Percentiles rank a stretch among this genome's conserved stretches.
Evolutionary conservation across 2,329 filamentous ascomycete genomes (phyloP).

Genomic region (Penicillium sp.): DNA sequence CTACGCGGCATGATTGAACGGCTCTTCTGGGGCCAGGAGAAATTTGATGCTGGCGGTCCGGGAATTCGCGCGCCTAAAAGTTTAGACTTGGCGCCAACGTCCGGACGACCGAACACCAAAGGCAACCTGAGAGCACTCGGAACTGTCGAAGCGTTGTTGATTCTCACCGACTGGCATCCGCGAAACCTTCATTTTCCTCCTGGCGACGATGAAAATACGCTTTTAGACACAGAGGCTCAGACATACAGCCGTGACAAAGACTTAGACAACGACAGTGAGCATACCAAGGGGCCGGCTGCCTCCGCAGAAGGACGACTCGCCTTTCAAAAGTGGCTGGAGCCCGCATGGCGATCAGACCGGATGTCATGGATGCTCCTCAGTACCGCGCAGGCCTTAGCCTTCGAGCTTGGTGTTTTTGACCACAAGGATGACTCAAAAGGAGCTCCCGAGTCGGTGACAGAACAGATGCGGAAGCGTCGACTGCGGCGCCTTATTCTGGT

Average conservation of each 20-base stretch:
- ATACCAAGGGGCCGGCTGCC: conserved; percentile 54
- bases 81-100: conserved; percentile 65
- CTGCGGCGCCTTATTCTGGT: conserved; percentile 86
- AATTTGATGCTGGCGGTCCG: conserved; percentile 75
- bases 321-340: conserved; percentile 93
- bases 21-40: conserved; percentile 93
- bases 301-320: conserved; percentile 78
- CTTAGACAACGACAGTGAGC: conserved; percentile 45
- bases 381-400: conserved; percentile 85
- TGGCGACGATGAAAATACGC: conserved; percentile 67
- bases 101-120: conserved; percentile 59
- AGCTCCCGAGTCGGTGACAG: conserved; percentile 54
- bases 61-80: conserved; percentile 69
- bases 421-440: conserved; percentile 74
- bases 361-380: conserved; percentile 99
- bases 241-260: conserved; percentile 55
- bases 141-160: conserved; percentile 90
- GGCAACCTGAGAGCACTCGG: conserved; percentile 86
- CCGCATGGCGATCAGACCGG: conserved; percentile 89
- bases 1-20: conserved; percentile 93
- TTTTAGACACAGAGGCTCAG: conserved; percentile 73
- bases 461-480: conserved; percentile 79
- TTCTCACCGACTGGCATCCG: conserved; percentile 97
- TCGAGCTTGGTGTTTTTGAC: conserved; percentile 95
- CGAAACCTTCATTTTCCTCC: conserved; percentile 90